phyloP scores from a whole-genome alignment of 2,329 filamentous ascomycete species.

The Myrmaecium sp. region DNA sequence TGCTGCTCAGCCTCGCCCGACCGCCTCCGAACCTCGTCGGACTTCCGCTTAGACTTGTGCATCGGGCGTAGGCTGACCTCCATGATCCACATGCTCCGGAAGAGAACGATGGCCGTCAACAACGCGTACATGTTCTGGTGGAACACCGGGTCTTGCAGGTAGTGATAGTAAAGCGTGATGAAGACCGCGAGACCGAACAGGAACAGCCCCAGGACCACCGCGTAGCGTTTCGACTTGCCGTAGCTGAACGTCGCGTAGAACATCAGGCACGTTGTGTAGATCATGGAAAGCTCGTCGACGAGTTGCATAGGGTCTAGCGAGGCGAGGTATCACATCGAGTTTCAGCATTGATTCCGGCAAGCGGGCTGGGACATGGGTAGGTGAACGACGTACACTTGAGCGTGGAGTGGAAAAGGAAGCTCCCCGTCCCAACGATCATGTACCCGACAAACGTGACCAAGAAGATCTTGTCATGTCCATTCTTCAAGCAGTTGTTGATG shows the following conservation, averaged over 20 bases:
- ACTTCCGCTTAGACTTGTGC: conserved; percentile 20
- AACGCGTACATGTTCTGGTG: conserved; percentile 66
- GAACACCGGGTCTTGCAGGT: conserved; percentile 65
- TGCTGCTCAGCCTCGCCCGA: conserved; percentile 19
- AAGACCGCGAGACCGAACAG: conserved; percentile 38
- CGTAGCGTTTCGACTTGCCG: conserved; percentile 35
- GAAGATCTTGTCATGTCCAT: conserved; percentile 64
- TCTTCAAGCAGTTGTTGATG: conserved; percentile 51
- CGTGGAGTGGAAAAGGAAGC: conserved; percentile 46
- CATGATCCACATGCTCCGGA: conserved; percentile 65
- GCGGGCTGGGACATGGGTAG: too few species aligned
- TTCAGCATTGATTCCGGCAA: too few species aligned
- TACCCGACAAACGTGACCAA: conserved; percentile 47
- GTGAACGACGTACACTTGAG: conserved; percentile 40
- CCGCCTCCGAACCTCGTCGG: too few species aligned
- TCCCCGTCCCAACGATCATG: conserved; percentile 42
- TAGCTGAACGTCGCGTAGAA: conserved; percentile 62
- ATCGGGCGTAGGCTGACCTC: conserved; percentile 45
- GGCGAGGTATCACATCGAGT: conserved; percentile 1
- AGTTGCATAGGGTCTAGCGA: conserved; percentile 49
- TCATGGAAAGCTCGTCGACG: conserved; percentile 54
- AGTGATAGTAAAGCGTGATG: conserved; percentile 69
- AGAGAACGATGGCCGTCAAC: conserved; percentile 52
- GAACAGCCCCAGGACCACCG: conserved; percentile 37
- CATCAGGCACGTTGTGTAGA: conserved; percentile 50